Percentiles rank a stretch among this genome's conserved stretches.
These are phyloP conservation scores for Starmerella khaoyaiensis DNA, from an alignment of 805 yeast species.

Conservation along the genomic window DNA sequence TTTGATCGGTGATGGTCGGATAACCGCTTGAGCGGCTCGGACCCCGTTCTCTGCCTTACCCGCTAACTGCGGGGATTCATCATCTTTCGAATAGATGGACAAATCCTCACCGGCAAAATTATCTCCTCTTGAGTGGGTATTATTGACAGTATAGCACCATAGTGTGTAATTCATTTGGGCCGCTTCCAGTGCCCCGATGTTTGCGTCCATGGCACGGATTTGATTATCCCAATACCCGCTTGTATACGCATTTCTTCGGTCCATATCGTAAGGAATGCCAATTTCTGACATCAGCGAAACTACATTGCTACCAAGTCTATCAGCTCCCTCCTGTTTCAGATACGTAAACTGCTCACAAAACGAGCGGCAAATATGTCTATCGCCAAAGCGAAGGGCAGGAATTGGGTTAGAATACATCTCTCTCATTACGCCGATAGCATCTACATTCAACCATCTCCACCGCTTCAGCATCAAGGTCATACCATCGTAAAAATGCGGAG, in stretches of 20 bases:
- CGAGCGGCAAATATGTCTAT: constrained; percentile 55
- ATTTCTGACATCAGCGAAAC: constrained; percentile 82
- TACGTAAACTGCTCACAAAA: constrained; percentile 54
- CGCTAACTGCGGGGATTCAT: constrained; percentile 6
- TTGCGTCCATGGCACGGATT: constrained; percentile 71
- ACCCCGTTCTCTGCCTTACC: constrained; percentile 38
- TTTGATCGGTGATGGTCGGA: constrained; percentile 64
- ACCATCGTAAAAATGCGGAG: constrained; percentile 93
- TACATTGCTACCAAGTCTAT: constrained; percentile 45
- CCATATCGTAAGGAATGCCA: constrained; percentile 98
- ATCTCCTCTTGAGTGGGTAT: constrained; percentile 79
- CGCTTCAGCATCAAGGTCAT: constrained; percentile 81
- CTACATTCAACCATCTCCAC: constrained; percentile 77
- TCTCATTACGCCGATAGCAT: constrained; percentile 77
- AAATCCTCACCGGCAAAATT: constrained; percentile 89
- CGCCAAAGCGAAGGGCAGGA: constrained; percentile 60
- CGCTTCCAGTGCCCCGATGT: constrained; percentile 66
- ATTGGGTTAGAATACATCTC: constrained; percentile 66
- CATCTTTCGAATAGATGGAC: constrained; percentile 56
- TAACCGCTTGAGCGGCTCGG: constrained; percentile 59
- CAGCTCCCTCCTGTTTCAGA: constrained; percentile 50
- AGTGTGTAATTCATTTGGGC: constrained; percentile 57
- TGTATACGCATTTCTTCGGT: constrained; percentile 54
- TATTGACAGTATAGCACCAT: constrained; percentile 72
- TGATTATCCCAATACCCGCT: constrained; percentile 62